A percentile compares a stretch with the other conserved stretches of the same genome.
Conservation (phyloP, 2,329 filamentous ascomycete genomes). For the Endothia cerciana region DNA sequence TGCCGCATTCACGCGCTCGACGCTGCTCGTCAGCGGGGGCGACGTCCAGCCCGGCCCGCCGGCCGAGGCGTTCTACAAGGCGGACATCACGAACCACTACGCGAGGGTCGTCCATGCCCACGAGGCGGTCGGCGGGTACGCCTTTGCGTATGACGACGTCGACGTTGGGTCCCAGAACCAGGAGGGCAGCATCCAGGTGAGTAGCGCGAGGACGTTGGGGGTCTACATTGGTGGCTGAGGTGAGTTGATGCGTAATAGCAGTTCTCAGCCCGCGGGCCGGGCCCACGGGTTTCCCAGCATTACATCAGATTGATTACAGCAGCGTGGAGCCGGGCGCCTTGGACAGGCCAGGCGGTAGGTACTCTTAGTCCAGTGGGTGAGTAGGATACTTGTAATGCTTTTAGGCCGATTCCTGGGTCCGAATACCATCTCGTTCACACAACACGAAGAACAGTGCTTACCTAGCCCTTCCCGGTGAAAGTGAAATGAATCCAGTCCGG, state of each 20-base stretch:
- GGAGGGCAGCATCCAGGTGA: constrained; percentile 35
- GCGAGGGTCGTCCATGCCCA: constrained; percentile 62
- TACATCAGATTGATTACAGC: too few relatives aligned
- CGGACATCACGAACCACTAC: constrained; percentile 58
- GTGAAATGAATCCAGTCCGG: too few relatives aligned
- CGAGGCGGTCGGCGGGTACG: constrained; percentile 66
- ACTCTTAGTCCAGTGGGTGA: too few relatives aligned
- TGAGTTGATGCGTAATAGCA: neutral
- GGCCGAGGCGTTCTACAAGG: constrained; percentile 48
- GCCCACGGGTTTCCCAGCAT: too few relatives aligned
- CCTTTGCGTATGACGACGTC: constrained; percentile 72
- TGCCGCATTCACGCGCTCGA: constrained; percentile 54
- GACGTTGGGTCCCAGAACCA: constrained; percentile 57
- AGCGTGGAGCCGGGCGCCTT: too few relatives aligned
- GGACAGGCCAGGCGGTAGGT: too few relatives aligned
- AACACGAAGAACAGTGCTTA: too few relatives aligned
- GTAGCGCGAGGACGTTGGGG: constrained; percentile 14
- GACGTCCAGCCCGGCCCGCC: constrained; percentile 48
- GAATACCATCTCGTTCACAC: too few relatives aligned
- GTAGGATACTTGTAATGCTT: too few relatives aligned
- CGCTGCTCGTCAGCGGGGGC: constrained; percentile 50
- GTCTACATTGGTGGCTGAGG: constrained; percentile 7
- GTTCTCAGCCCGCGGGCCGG: too few relatives aligned
- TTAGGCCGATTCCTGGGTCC: too few relatives aligned
- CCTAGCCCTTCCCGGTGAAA: too few relatives aligned